A percentile compares a stretch with the other conserved stretches of the same genome.
phyloP scores from a whole-genome alignment of 2,329 filamentous ascomycete species.

The Alternaria solani region DNA sequence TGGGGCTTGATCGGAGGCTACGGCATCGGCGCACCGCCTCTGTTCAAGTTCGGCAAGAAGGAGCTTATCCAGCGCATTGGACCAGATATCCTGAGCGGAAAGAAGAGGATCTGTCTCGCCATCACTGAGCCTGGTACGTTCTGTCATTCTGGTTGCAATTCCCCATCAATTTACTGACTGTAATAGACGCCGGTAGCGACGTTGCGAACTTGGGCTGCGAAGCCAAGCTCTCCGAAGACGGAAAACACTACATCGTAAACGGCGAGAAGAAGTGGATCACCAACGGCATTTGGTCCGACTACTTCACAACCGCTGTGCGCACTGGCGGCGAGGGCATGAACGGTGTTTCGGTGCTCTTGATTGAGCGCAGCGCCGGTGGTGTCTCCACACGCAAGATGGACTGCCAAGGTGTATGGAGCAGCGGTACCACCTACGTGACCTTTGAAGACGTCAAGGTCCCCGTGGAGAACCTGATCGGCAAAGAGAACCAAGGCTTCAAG shows the following conservation, averaged over 20 bases:
- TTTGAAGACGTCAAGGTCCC: slow-evolving; percentile 99
- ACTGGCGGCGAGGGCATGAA: slow-evolving; percentile 88
- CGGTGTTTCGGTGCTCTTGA: slow-evolving; percentile 87
- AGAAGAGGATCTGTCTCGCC: slow-evolving; percentile 96
- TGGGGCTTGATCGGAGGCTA: slow-evolving; percentile 97
- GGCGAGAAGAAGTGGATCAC: slow-evolving; percentile 99
- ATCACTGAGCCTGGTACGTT: slow-evolving; percentile 78
- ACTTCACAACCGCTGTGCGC: slow-evolving; percentile 78
- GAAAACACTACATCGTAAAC: slow-evolving; percentile 99
- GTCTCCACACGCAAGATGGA: slow-evolving; percentile 96
- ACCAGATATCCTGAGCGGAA: slow-evolving; percentile 85
- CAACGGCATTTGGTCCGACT: slow-evolving; percentile 95
- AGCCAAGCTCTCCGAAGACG: slow-evolving; percentile 92
- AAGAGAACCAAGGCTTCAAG: slow-evolving; percentile 97
- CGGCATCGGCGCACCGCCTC: slow-evolving; percentile 89
- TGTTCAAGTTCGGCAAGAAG: slow-evolving; percentile 92
- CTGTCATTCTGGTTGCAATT: neutral
- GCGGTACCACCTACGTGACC: slow-evolving; percentile 94
- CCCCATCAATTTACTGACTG: slow-evolving; percentile 14
- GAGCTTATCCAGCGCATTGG: slow-evolving; percentile 84
- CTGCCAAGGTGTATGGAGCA: slow-evolving; percentile 88
- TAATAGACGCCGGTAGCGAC: slow-evolving; percentile 82
- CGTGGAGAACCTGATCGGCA: slow-evolving; percentile 97
- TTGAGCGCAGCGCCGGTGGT: slow-evolving; percentile 83
- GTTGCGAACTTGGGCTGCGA: slow-evolving; percentile 96